Evolutionary conservation across 164 flowering plant genomes (phyloP), one percentile per base, ranked within the genome.

Genomic region (Piper betle): DNA sequence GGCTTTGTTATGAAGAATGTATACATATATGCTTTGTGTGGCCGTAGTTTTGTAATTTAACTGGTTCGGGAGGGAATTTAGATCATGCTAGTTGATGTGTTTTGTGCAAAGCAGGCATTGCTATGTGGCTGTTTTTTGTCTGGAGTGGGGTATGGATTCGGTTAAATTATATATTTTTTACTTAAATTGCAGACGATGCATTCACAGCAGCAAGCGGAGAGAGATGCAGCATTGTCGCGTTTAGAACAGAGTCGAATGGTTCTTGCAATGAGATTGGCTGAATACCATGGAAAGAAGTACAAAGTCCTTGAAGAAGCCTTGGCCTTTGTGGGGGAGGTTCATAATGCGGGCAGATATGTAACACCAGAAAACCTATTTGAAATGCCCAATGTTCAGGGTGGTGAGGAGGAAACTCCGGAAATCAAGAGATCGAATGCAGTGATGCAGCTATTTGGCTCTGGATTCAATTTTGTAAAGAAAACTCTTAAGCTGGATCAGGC

Each of bases 211-310:
- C 80, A 78, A 54, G 92, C 86, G 25, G 99, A 93, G 72, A 82
- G 88, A 76, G 99, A 90, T 78, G 84, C 86, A 61, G 99, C 97
- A 16, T 72, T 88, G 69, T 96, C 97, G 59, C 84, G 84, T 46
- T 62, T 93, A 61, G 97, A 93, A 64, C 97, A 93, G 68, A 90
- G 96, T 69, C 79, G 96, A 52, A 81, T 86, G 62, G 66, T 86
- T 72, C 91, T 90, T 62, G 95, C 99, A 40, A 68, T 86, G 87
- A 81, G 94, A 69, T 67, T 93, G 74, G 82, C 91, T 17, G 95
- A 88, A 64, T 89, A 90, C 77, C 92, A 80, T 41, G 99, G 97
- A 8, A 86, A 84, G 77, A 83, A 79, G 64, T 86, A 86, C 80
- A 72, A 80, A 73, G 97, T 93, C 62, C 79, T 93, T 64, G 95